Evolutionary conservation across 768 basidiomycete genomes (phyloP).

Genomic region (Stropharia rugosoannulata): DNA sequence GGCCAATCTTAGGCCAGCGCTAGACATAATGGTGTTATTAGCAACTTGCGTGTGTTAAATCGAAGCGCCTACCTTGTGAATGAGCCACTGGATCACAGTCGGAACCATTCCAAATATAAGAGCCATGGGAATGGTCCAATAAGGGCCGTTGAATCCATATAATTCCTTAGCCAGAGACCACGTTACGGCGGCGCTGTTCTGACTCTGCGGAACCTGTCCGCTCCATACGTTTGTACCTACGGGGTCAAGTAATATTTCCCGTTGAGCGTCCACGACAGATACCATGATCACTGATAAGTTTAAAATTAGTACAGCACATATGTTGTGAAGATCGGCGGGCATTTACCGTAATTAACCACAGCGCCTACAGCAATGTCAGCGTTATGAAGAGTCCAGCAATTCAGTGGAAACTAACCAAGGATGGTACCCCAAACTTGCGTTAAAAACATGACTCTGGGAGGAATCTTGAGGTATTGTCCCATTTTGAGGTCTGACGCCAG

Average conservation of each 20-base stretch:
- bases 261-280: conserved; percentile 50
- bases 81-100: conserved; percentile 53
- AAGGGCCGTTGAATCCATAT: conserved; percentile 53
- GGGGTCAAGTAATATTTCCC: conserved; percentile 49
- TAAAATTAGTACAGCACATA: conserved; percentile 1
- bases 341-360: conserved; percentile 36
- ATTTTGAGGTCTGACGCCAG: conserved; percentile 68
- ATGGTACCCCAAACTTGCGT: conserved; percentile 69
- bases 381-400: neutral
- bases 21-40: conserved; percentile 13
- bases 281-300: conserved; percentile 54
- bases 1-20: conserved; percentile 57
- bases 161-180: conserved; percentile 64
- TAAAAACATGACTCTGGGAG: conserved; percentile 63
- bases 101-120: conserved; percentile 53
- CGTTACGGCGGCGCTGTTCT: conserved; percentile 60
- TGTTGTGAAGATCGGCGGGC: neutral
- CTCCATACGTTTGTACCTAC: conserved; percentile 64
- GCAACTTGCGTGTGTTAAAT: neutral
- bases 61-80: conserved; percentile 39
- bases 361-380: conserved; percentile 23
- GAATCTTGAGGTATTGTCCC: conserved; percentile 69
- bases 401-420: conserved; percentile 33
- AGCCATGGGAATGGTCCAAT: conserved; percentile 54
- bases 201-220: conserved; percentile 47